These are phyloP conservation scores for Eudorina sp. DNA, from an alignment of 139 green algal species.

Conservation along the genomic window DNA sequence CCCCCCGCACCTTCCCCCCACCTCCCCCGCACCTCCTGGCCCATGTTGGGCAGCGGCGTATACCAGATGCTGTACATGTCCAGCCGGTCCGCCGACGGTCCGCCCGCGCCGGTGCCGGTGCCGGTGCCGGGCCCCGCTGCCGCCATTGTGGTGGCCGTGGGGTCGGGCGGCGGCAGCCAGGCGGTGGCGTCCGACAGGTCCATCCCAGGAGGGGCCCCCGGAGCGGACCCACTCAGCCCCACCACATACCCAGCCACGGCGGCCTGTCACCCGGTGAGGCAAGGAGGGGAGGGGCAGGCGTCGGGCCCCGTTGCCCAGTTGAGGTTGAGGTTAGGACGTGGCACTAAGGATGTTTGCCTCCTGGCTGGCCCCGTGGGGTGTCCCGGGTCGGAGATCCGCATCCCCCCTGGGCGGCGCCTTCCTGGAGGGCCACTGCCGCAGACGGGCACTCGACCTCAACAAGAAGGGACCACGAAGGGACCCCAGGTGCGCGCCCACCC, in stretches of 20 bases:
- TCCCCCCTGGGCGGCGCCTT: no score
- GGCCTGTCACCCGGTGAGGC: neutral
- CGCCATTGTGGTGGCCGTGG: neutral
- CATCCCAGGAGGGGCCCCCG: neutral
- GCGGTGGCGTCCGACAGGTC: neutral
- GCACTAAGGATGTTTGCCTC: no score
- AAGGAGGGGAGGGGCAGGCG: neutral
- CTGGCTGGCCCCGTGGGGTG: no score
- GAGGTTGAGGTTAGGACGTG: no score
- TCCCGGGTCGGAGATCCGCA: no score
- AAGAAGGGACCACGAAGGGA: no score
- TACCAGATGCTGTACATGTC: constrained; percentile 1
- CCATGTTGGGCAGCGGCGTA: constrained; percentile 5
- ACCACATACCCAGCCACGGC: constrained; percentile 16
- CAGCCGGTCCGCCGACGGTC: neutral
- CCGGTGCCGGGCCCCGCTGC: neutral
- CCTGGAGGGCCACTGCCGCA: no score
- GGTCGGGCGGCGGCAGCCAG: neutral
- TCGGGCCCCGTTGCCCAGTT: no score
- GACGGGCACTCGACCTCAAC: no score
- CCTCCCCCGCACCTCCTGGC: constrained; percentile 12
- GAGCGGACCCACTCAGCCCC: no score
- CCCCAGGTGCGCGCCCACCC: no score
- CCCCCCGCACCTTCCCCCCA: neutral
- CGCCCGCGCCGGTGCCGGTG: neutral